Conservation (phyloP, 768 basidiomycete genomes). For the Crassisporium funariophilum region DNA sequence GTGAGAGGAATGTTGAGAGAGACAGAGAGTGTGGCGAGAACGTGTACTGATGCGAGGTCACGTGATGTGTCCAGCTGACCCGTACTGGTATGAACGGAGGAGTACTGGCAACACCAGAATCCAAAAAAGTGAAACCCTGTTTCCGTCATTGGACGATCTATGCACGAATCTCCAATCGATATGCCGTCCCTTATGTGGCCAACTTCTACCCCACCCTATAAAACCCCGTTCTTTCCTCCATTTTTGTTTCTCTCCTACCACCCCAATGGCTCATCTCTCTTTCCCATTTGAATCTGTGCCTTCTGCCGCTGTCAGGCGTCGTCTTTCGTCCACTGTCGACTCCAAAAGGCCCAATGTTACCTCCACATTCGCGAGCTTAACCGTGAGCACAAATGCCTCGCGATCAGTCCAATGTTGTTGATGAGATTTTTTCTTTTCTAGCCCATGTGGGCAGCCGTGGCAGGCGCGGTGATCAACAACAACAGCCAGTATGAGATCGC, state of each 20-base stretch:
- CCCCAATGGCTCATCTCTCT: slow-evolving; percentile 52
- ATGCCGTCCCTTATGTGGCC: slow-evolving; percentile 22
- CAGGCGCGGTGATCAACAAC: slow-evolving; percentile 61
- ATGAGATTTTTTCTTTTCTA: slow-evolving; percentile 33
- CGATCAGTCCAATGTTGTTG: slow-evolving; percentile 14
- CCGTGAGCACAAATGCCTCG: slow-evolving; percentile 45
- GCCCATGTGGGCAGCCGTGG: slow-evolving; percentile 90
- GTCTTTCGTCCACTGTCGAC: slow-evolving; percentile 61
- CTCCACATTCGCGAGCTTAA: slow-evolving; percentile 62
- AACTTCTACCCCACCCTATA: slow-evolving; percentile 15
- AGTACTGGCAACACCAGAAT: slow-evolving; percentile 4
- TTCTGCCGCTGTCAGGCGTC: slow-evolving; percentile 64
- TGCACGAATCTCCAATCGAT: slow-evolving; percentile 10
- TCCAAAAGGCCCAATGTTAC: slow-evolving; percentile 54
- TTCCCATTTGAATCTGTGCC: slow-evolving; percentile 62
- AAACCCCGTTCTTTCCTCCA: slow-evolving; percentile 24
- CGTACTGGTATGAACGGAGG: too few relatives aligned
- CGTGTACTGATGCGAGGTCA: slow-evolving; percentile 7
- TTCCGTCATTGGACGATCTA: slow-evolving; percentile 2
- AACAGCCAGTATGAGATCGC: slow-evolving; percentile 69
- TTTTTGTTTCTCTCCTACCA: slow-evolving; percentile 26
- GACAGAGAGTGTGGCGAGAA: neutral
- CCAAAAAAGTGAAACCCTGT: slow-evolving; percentile 6
- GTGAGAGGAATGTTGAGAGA: neutral
- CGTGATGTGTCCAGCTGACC: too few relatives aligned